Conservation (phyloP, 371 early-diverging fungal genomes). For the Mortierella polycephala region DNA sequence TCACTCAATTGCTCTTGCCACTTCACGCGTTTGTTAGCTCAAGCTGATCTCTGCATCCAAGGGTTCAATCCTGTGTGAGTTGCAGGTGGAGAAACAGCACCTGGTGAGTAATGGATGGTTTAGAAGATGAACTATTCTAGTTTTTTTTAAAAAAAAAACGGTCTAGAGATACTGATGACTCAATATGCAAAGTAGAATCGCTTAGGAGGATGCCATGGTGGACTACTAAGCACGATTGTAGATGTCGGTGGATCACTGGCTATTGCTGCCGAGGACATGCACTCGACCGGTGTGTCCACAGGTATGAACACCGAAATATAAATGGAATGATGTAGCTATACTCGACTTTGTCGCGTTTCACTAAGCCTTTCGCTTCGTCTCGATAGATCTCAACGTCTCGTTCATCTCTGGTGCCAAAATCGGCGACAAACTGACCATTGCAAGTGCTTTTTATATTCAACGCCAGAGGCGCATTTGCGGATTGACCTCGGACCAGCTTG, state of each 20-base stretch:
- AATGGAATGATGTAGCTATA: background rate
- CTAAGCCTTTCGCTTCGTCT: no score
- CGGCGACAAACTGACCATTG: constrained; percentile 62
- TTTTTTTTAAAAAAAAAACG: no score
- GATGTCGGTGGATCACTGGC: constrained; percentile 73
- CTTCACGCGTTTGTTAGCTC: constrained; percentile 47
- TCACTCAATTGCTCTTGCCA: background rate
- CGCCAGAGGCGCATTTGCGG: no score
- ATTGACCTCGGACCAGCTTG: no score
- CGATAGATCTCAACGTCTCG: constrained; percentile 63
- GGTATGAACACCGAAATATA: constrained; percentile 56
- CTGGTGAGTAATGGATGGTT: constrained; percentile 53
- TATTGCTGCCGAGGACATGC: constrained; percentile 68
- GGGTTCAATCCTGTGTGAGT: constrained; percentile 60
- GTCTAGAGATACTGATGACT: background rate
- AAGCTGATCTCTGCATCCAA: constrained; percentile 56
- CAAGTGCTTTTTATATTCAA: constrained; percentile 10
- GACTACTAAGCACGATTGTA: constrained; percentile 67
- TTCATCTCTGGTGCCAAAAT: constrained; percentile 66
- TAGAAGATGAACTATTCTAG: background rate
- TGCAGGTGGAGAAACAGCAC: constrained; percentile 65
- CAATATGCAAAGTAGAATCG: constrained; percentile 58
- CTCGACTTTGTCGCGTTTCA: no score
- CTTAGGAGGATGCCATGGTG: constrained; percentile 68
- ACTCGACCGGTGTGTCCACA: constrained; percentile 72